phyloP scores from a whole-genome alignment of 148 eudicot genomes.

The Persicaria maculosa region DNA sequence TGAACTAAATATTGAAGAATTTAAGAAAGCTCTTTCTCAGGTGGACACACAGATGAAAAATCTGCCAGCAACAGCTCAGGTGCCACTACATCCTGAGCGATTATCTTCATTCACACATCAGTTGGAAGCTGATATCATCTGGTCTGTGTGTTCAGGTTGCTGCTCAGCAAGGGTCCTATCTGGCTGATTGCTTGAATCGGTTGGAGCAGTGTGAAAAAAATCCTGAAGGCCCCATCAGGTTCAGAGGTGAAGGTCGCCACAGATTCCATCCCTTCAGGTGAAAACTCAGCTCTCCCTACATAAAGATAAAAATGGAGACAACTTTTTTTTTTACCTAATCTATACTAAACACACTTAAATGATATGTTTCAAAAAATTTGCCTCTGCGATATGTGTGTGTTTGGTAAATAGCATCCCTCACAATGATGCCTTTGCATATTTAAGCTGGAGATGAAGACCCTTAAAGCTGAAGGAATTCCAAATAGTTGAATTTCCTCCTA shows the following conservation, averaged over 20 bases:
- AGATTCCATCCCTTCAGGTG: constrained; percentile 63
- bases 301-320: background rate
- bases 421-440: no score
- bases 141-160: constrained; percentile 41
- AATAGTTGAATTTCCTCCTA: background rate
- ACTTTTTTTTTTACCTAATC: background rate
- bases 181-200: constrained; percentile 59
- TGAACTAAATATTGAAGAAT: constrained; percentile 57
- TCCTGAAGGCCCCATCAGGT: constrained; percentile 65
- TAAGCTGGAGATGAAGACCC: background rate
- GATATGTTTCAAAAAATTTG: background rate
- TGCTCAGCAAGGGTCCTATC: constrained; percentile 60
- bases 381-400: no score
- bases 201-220: constrained; percentile 52
- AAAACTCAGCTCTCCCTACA: background rate
- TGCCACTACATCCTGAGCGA: background rate
- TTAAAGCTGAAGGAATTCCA: background rate
- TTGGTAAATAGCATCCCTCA: no score
- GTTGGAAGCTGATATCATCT: background rate
- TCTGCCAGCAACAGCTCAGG: constrained; percentile 82
- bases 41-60: constrained; percentile 62
- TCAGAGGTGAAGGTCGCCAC: constrained; percentile 58
- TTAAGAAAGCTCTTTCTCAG: constrained; percentile 42
- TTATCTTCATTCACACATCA: background rate
- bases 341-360: background rate